Base-by-base conservation (phyloP, 768 basidiomycete species). In the Rickenella mellea region DNA sequence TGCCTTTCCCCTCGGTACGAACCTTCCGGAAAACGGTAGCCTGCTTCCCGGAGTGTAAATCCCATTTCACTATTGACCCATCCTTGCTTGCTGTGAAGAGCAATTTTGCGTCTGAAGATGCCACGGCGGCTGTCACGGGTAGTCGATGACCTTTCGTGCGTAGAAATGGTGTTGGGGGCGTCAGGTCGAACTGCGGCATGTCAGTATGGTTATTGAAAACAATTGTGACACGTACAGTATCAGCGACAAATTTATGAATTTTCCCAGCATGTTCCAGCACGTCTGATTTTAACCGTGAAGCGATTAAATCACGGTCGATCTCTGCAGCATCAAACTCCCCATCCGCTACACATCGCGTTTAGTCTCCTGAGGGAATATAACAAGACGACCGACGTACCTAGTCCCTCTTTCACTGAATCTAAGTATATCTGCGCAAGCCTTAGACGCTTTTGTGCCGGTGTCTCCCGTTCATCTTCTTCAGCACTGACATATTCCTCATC, bases 261-360 rank as follows among this genome's bases (percentile, higher is more conserved):
- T 85, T 92, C 38, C 91, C 92, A 4, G 88, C 80, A 54, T 93
- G 80, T 49, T 92, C 83, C 36, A 91, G 61, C 5, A 94, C 91
- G 64, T 97, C 94, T 58, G 91, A 80, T 58, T 91, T 89, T 48
- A 99, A 68, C 42, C 96, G 70, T 15, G 91, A 73, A 32, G 86
- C 86, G 47, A 99, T 87, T 48, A 97, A 69, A 50, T 97, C 94
- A 52, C 78, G 76, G 68, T 99, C 96, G 21, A 98, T 80, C 51
- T 97, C 93, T 1, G 88, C 92, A 4, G 96, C 96, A 57, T 99
- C 94, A 48, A 80, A 92, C 48, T 91, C 91, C 26, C 85, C 88
- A 20, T 92, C 92, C 45, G 80, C 89, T 77, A 47, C 19, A 39
- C 21, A 39, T 15, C 9, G 40, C 21, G 25, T 12, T 10, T 3